Evolutionary conservation across 1,284 basidiomycete genomes (phyloP), one percentile per base, ranked within the genome.

Genomic region (Dichomitus squalens): DNA sequence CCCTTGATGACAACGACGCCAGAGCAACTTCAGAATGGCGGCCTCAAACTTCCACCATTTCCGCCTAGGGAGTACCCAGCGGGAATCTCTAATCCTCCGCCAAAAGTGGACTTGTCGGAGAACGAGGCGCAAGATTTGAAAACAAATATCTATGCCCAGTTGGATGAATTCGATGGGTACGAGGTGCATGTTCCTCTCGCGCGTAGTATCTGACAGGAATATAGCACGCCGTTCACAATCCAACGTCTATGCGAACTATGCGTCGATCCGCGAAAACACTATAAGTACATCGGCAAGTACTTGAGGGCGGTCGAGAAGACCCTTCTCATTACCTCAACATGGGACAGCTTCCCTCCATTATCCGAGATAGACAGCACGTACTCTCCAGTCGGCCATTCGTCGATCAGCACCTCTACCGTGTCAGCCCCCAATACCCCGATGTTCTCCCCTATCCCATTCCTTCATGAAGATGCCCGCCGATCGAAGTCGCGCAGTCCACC

Each of bases 181-280:
- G 85, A 77, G 50, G 36, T 39, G 38, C 40, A 35, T 38, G 3
- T 14, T 8, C n/a, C 18, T 25, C n/a, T 21, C 6, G 38, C 49
- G 36, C 34, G 31, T 50, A 64, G 51, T 57, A 47, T 21, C 38
- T 54, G 48, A 36, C 52, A 43, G 56, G 49, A 16, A 39, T 18
- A 44, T 60, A 85, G 84, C 53, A 84, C 93, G 0, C 95, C 95
- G 3, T 98, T 97, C 74, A 96, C 95, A 4, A 89, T 97, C 51
- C 95, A 98, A 73, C 87, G 95, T 35, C 74, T 97, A 16, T 93
- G 91, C 66, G 95, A 97, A 69, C 83, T 98, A n/a, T 86, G 88
- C 44, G 64, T 89, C 7, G 73, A 82, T 33, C 94, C 95, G 2
- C 80, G 79, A 59, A 75, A 80, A 49, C 82, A 92, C 63, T 96